Percentiles rank a stretch among this genome's conserved stretches.
phyloP scores from a whole-genome alignment of 805 yeast genomes.

The Metschnikowia lachancei region DNA sequence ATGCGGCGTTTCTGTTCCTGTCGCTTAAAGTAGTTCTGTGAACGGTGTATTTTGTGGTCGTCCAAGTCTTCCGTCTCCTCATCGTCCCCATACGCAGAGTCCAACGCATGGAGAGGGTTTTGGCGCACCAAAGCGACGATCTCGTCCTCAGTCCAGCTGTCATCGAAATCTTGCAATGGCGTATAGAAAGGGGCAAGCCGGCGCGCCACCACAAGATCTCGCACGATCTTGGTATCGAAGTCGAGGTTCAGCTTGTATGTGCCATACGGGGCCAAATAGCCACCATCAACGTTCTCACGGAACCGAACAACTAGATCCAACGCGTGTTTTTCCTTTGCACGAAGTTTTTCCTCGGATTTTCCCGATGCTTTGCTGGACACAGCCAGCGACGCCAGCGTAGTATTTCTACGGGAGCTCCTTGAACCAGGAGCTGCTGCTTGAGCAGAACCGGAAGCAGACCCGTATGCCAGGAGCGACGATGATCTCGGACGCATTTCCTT shows the following conservation, averaged over 20 bases:
- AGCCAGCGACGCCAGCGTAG: constrained; percentile 16
- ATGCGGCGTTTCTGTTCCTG: constrained; percentile 48
- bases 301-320: constrained; percentile 55
- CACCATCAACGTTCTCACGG: constrained; percentile 86
- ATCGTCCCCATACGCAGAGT: constrained; percentile 48
- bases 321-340: constrained; percentile 49
- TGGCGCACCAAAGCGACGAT: constrained; percentile 48
- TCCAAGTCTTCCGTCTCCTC: constrained; percentile 57
- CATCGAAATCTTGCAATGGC: constrained; percentile 79
- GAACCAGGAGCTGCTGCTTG: constrained; percentile 5
- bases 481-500: constrained; percentile 38
- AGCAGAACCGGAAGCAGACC: constrained; percentile 4
- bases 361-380: constrained; percentile 8
- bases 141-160: constrained; percentile 68
- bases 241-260: constrained; percentile 76
- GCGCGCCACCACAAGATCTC: constrained; percentile 64
- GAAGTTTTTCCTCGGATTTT: constrained; percentile 49
- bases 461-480: constrained; percentile 13
- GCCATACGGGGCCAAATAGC: constrained; percentile 88
- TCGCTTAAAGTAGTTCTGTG: constrained; percentile 45
- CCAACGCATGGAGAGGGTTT: constrained; percentile 55
- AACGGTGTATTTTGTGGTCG: constrained; percentile 56
- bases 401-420: constrained; percentile 12
- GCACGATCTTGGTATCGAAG: constrained; percentile 71
- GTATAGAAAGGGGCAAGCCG: constrained; percentile 85